Evolutionary conservation across 495 filamentous ascomycete species (phyloP).

Genomic region (Penicillium argentinense): DNA sequence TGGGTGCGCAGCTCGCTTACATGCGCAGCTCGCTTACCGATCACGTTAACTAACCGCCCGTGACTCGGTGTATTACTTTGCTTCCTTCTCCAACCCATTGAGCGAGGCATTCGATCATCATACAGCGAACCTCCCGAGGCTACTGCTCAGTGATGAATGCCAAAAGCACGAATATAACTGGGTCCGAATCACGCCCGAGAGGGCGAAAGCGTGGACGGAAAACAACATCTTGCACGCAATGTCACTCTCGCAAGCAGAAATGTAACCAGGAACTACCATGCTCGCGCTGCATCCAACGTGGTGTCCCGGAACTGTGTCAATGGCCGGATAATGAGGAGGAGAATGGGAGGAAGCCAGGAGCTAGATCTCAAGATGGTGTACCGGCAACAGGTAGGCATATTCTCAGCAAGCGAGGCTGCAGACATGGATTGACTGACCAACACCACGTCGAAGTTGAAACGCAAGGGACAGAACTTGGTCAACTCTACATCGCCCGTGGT

Average conservation of each 20-base stretch:
- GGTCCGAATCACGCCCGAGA: background rate
- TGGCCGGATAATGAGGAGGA: constrained; percentile 6
- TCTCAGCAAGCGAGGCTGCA: no score
- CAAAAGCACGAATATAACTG: background rate
- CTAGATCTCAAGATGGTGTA: background rate
- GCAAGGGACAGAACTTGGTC: constrained; percentile 11
- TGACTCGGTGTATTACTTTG: no score
- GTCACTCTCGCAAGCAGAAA: constrained; percentile 15
- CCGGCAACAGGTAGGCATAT: constrained; percentile 8
- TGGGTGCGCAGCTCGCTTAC: no score
- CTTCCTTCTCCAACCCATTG: no score
- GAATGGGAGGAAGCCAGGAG: background rate
- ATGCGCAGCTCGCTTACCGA: no score
- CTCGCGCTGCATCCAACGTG: constrained; percentile 13
- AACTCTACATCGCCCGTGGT: constrained; percentile 16
- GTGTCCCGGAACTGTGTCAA: constrained; percentile 8
- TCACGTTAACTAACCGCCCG: no score
- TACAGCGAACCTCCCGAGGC: no score
- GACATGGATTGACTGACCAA: no score
- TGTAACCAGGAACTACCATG: constrained; percentile 13
- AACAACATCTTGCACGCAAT: constrained; percentile 16
- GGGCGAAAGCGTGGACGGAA: constrained; percentile 11
- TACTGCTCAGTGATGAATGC: background rate
- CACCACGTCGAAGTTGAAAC: constrained; percentile 6
- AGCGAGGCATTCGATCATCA: background rate